These are phyloP conservation scores for Clonostachys rosea DNA, from an alignment of 2,329 filamentous ascomycete species.

Conservation along the genomic window DNA sequence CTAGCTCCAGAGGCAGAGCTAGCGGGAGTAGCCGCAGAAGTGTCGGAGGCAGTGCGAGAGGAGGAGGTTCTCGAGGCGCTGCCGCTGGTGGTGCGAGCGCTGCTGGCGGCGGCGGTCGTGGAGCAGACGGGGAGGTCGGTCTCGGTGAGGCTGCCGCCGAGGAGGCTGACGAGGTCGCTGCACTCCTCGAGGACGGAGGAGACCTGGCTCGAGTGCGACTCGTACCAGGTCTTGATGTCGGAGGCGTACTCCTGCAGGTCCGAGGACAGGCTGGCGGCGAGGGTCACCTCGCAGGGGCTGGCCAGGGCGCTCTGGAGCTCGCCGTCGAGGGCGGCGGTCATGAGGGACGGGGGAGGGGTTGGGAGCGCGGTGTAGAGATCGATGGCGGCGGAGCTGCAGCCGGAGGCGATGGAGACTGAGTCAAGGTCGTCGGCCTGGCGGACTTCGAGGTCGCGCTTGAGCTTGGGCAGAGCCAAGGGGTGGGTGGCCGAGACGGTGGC, in stretches of 20 bases:
- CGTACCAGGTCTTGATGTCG: conserved; percentile 21
- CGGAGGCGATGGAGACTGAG: conserved; percentile 18
- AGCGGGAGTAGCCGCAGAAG: not conserved
- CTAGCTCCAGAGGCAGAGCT: not conserved
- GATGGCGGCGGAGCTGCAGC: conserved; percentile 15
- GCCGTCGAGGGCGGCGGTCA: conserved; percentile 9
- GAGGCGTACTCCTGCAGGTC: conserved; percentile 23
- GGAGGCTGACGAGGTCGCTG: conserved; percentile 11
- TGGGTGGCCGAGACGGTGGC: not conserved
- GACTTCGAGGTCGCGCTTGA: conserved; percentile 3
- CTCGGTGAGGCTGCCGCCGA: conserved; percentile 1
- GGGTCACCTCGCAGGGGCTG: conserved; percentile 21
- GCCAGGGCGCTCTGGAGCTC: conserved; percentile 14
- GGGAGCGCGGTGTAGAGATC: conserved; percentile 16
- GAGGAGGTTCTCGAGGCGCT: not conserved
- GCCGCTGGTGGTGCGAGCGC: not conserved
- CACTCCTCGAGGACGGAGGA: conserved; percentile 16
- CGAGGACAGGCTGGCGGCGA: conserved; percentile 19
- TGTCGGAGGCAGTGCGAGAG: not conserved
- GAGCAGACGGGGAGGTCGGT: conserved; percentile 13
- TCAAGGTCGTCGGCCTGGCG: conserved; percentile 1
- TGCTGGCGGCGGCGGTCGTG: conserved; percentile 1
- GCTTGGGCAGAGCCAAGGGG: conserved; percentile 1
- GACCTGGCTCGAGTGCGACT: conserved; percentile 16
- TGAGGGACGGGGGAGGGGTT: conserved; percentile 20